Percentiles rank a stretch among this genome's conserved stretches.
Evolutionary conservation across 139 green algal species (phyloP).

Genomic region (Nannochloris sp.): DNA sequence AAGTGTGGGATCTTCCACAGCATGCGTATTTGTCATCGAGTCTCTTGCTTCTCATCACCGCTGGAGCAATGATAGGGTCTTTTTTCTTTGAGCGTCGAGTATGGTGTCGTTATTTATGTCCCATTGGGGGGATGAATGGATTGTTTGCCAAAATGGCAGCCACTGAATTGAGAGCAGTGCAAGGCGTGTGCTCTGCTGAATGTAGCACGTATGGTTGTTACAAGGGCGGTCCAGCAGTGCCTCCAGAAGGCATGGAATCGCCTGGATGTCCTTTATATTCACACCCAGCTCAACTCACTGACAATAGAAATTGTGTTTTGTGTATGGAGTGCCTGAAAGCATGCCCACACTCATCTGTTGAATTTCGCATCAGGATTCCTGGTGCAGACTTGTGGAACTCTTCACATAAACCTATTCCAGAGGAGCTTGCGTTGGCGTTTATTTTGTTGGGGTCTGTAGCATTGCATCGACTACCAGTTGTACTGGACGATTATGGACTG

Average conservation of each 20-base stretch:
- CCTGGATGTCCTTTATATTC: conserved; percentile 62
- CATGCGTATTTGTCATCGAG: conserved; percentile 54
- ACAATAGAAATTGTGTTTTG: conserved; percentile 69
- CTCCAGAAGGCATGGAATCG: conserved; percentile 42
- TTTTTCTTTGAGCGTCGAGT: conserved; percentile 60
- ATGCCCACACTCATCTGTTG: conserved; percentile 45
- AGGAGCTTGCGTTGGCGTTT: conserved; percentile 57
- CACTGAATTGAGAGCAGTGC: conserved; percentile 65
- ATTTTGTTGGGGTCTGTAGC: conserved; percentile 61
- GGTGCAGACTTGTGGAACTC: conserved; percentile 50
- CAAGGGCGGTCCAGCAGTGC: conserved; percentile 47
- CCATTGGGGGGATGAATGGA: conserved; percentile 80
- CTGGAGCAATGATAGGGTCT: conserved; percentile 55
- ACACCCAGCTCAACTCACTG: conserved; percentile 61
- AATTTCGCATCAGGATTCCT: conserved; percentile 49
- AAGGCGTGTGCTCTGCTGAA: conserved; percentile 66
- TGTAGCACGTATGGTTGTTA: conserved; percentile 66
- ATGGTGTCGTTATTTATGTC: conserved; percentile 53
- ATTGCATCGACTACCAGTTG: conserved; percentile 41
- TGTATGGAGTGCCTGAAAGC: conserved; percentile 69
- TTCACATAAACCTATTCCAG: conserved; percentile 39
- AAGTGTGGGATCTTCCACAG: conserved; percentile 74
- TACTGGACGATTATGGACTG: conserved; percentile 27
- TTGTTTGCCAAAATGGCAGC: conserved; percentile 75
- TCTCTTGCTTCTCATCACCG: conserved; percentile 78